Evolutionary conservation across 2,329 filamentous ascomycete species (phyloP), one percentile per base, ranked within the genome.

Genomic region (Aureobasidium sp.): DNA sequence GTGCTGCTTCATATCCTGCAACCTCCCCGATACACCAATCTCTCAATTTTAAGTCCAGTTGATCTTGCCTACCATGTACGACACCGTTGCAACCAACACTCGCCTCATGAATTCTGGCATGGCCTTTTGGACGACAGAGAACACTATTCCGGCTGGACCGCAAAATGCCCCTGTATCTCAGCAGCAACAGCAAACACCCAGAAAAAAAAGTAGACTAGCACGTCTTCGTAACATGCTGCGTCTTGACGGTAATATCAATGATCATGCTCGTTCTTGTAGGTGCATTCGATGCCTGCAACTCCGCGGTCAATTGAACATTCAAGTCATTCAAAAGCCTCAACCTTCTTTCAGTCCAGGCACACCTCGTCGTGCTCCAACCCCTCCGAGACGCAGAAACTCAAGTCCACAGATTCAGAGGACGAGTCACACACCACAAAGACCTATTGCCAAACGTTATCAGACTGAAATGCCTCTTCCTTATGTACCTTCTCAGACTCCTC

Each of bases 111-210:
- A 20, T 7, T 11, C 53, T 20, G 53, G 53, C 20, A 57, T 57
- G 6, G 41, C 14, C 8, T 31, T 37, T 7, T 57, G 53, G 53
- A 57, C 29, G 2, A n/a, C 29, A n/a, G 29, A 29, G 3, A 57
- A 37, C 6, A 57, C 53, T 27, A 47, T 57, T 11, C 53, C 53
- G 41, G 53, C 53, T 57, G 53, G 41, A 12, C 42, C 53, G n/a
- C 53, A 57, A 6, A 57, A 57, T 29, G 53, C 41, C 3, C 41
- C 41, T 45, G 5, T 25, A 14, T 25, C 36, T 31, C 53, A 31
- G 15, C 25, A 34, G 27, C 49, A 55, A 25, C 29, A 15, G n/a
- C 53, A n/a, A 12, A 15, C 36, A 41, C 12, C 17, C 39, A 57
- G 47, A 12, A 57, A 57, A 29, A 22, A 57, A 29, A 22, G 41